Conservation (phyloP, 768 basidiomycete genomes). For the Naganishia vishniacii region DNA sequence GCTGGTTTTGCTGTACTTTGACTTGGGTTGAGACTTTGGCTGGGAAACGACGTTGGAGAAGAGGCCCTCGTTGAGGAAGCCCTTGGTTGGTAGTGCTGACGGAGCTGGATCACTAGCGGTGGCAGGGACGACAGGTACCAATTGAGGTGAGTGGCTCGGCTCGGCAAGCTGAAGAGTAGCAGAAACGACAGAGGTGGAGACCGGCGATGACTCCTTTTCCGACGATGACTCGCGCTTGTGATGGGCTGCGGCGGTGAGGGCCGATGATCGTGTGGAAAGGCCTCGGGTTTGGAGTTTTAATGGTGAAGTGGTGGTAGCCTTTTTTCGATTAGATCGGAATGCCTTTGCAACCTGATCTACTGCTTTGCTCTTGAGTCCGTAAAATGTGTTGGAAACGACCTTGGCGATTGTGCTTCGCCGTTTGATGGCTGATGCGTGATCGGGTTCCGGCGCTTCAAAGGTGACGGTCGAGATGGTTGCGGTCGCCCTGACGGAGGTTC, state of each 20-base stretch:
- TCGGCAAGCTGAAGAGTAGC: neutral
- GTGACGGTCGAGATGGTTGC: too few species aligned
- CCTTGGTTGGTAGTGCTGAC: neutral
- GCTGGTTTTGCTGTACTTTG: constrained; percentile 5
- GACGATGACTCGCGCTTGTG: constrained; percentile 2
- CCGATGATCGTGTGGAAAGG: neutral
- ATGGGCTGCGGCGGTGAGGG: neutral
- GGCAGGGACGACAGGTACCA: neutral
- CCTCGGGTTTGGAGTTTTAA: neutral
- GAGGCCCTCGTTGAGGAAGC: constrained; percentile 9
- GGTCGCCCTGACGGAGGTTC: neutral
- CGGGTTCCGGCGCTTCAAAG: neutral
- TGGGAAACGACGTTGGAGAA: constrained; percentile 17
- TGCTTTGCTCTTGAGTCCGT: neutral
- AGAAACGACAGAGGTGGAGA: constrained; percentile 7
- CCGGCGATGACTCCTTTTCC: constrained; percentile 11
- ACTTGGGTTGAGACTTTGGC: constrained; percentile 4
- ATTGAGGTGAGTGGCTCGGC: neutral
- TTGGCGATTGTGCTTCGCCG: neutral
- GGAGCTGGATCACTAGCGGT: neutral
- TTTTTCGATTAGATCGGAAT: constrained; percentile 1
- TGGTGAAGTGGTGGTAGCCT: neutral
- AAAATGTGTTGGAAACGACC: constrained; percentile 6
- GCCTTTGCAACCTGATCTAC: constrained; percentile 8
- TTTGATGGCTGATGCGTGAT: neutral